Evolutionary conservation across 2,329 filamentous ascomycete species (phyloP).

Genomic region (Colletotrichum melonis): DNA sequence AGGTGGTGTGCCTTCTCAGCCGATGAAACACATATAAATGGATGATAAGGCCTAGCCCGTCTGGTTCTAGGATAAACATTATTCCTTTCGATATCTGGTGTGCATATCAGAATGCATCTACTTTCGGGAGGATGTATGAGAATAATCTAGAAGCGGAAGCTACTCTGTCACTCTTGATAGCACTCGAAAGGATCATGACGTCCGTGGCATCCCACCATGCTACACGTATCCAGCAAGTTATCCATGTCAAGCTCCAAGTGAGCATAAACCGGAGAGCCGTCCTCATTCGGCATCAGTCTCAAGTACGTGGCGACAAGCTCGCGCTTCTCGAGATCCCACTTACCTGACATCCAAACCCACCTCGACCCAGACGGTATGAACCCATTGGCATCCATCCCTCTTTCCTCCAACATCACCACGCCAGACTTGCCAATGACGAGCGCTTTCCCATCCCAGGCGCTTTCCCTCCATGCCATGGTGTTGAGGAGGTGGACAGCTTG

Average conservation of each 20-base stretch:
- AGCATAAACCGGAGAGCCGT: not conserved
- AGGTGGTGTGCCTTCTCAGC: no score
- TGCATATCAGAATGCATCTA: not conserved
- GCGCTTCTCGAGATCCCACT: conserved; percentile 31
- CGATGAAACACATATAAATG: no score
- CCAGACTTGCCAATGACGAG: conserved; percentile 33
- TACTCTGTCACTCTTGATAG: not conserved
- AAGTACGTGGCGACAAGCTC: conserved; percentile 28
- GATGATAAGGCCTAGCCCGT: no score
- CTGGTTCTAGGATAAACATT: no score
- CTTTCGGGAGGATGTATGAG: not conserved
- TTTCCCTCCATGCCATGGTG: conserved; percentile 34
- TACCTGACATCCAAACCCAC: conserved; percentile 34
- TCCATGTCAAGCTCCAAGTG: conserved; percentile 26
- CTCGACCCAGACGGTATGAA: conserved; percentile 28
- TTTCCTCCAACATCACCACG: conserved; percentile 36
- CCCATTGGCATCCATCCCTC: conserved; percentile 30
- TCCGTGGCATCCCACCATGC: conserved; percentile 2
- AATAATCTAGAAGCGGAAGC: not conserved
- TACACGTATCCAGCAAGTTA: conserved; percentile 6
- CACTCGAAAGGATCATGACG: conserved; percentile 2
- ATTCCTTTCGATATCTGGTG: no score
- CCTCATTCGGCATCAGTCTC: conserved; percentile 16
- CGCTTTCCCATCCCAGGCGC: conserved; percentile 33
- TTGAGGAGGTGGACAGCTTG: conserved; percentile 26